Evolutionary conservation across 495 filamentous ascomycete species (phyloP).

Genomic region (Neurospora cerealis): DNA sequence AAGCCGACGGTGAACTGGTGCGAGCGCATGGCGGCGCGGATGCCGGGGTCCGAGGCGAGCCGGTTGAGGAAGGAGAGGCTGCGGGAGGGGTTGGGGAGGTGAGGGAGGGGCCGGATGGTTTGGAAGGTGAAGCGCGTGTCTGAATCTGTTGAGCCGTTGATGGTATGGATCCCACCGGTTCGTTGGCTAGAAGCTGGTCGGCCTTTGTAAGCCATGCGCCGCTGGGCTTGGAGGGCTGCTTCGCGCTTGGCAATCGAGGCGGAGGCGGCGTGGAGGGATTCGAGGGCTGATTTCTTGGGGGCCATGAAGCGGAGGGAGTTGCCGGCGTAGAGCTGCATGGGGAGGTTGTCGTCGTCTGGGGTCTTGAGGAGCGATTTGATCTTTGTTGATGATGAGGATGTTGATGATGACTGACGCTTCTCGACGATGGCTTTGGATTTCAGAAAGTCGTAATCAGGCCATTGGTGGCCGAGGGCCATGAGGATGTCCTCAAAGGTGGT

Average conservation of each 20-base stretch:
- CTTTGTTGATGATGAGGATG: too few species aligned
- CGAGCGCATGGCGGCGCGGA: conserved; percentile 67
- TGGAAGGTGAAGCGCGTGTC: conserved; percentile 70
- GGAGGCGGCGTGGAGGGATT: conserved; percentile 32
- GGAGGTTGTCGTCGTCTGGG: conserved; percentile 23
- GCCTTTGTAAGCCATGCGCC: neutral
- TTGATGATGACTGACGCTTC: conserved; percentile 4
- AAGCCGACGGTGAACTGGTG: conserved; percentile 82
- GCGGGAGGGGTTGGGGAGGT: conserved; percentile 65
- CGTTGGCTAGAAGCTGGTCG: conserved; percentile 17
- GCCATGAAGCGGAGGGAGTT: conserved; percentile 58
- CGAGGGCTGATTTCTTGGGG: conserved; percentile 43
- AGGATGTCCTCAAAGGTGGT: conserved; percentile 14
- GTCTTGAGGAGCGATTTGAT: conserved; percentile 13
- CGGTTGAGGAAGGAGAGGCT: conserved; percentile 65
- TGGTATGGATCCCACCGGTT: conserved; percentile 20
- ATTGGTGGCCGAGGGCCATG: conserved; percentile 2
- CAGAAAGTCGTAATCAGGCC: conserved; percentile 23
- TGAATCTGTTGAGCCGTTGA: conserved; percentile 16
- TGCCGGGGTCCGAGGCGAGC: conserved; percentile 74
- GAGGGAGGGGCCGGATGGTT: conserved; percentile 54
- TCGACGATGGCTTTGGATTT: conserved; percentile 21
- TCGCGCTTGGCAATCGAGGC: conserved; percentile 28
- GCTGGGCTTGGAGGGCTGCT: conserved; percentile 24
- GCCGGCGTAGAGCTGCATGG: conserved; percentile 39